A percentile compares a stretch with the other conserved stretches of the same genome.
phyloP scores from a whole-genome alignment of 768 basidiomycete species.

The Rhodosporidiobolus odoratus region DNA sequence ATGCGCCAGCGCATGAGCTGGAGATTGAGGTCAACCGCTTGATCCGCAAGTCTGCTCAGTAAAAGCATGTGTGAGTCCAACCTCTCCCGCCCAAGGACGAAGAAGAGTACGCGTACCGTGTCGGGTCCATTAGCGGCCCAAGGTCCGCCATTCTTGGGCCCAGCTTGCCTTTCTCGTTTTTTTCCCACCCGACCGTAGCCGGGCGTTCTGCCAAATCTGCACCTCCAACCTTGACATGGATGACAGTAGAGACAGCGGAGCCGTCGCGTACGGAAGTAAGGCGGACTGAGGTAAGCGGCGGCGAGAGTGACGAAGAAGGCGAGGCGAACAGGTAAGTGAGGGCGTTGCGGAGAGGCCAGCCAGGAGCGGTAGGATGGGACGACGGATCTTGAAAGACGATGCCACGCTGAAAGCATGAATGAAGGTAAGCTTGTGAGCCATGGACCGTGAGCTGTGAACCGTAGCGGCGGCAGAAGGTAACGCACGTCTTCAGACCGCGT shows the following conservation, averaged over 20 bases:
- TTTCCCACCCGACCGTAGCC: slow-evolving; percentile 89
- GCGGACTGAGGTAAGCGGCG: slow-evolving; percentile 51
- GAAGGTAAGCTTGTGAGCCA: not conserved
- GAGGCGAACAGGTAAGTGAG: slow-evolving; percentile 61
- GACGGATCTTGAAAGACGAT: slow-evolving; percentile 82
- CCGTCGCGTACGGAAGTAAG: slow-evolving; percentile 72
- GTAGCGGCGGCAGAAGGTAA: not conserved
- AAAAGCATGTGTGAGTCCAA: not conserved
- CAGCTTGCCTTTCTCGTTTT: slow-evolving; percentile 78
- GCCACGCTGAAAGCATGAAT: slow-evolving; percentile 46
- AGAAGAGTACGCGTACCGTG: slow-evolving; percentile 52
- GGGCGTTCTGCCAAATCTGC: slow-evolving; percentile 46
- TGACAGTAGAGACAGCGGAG: not conserved
- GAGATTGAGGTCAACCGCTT: slow-evolving; percentile 95
- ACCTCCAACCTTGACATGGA: not conserved
- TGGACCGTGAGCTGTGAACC: too few species aligned
- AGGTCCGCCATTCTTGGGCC: slow-evolving; percentile 82
- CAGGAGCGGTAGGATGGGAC: slow-evolving; percentile 64
- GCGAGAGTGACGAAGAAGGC: slow-evolving; percentile 48
- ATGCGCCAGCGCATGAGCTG: slow-evolving; percentile 99
- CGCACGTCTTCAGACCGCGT: not conserved
- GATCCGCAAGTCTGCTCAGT: slow-evolving; percentile 68
- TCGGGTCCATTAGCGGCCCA: slow-evolving; percentile 93
- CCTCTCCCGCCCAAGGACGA: not conserved
- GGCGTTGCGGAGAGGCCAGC: slow-evolving; percentile 90